A percentile compares a stretch with the other conserved stretches of the same genome.
Evolutionary conservation across 2,329 filamentous ascomycete genomes (phyloP).

Genomic region (Hypocrella siamensis): DNA sequence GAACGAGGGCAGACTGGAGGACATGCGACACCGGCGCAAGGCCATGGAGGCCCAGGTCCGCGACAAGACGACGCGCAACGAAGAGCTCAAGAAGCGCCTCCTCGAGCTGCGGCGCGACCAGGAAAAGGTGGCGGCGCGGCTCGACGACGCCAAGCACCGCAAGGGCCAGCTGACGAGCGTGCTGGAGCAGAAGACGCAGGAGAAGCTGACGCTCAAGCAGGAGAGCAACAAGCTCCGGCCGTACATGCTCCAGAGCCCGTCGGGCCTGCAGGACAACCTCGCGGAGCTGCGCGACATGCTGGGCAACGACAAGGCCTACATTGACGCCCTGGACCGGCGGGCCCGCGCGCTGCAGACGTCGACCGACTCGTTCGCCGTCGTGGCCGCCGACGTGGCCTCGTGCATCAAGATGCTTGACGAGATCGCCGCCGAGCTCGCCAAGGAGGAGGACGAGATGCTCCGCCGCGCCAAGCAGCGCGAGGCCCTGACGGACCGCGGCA

Average conservation of each 20-base stretch:
- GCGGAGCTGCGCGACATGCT: conserved; percentile 70
- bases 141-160: conserved; percentile 70
- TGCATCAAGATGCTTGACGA: conserved; percentile 86
- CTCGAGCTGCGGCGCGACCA: conserved; percentile 70
- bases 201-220: conserved; percentile 56
- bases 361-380: conserved; percentile 73
- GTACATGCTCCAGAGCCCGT: conserved; percentile 81
- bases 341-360: conserved; percentile 86
- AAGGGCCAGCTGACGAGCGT: conserved; percentile 59
- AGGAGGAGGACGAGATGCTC: conserved; percentile 80
- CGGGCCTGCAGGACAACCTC: conserved; percentile 65
- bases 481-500: conserved; percentile 71
- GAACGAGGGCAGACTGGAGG: conserved; percentile 62
- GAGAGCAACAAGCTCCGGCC: conserved; percentile 82
- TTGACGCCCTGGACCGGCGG: conserved; percentile 74
- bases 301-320: conserved; percentile 63
- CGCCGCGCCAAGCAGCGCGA: conserved; percentile 72
- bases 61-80: conserved; percentile 74
- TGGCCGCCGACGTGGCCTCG: conserved; percentile 69
- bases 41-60: conserved; percentile 68
- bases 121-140: conserved; percentile 64
- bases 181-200: conserved; percentile 56
- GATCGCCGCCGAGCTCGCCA: conserved; percentile 65
- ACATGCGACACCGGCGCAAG: conserved; percentile 66
- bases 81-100: conserved; percentile 70